Evolutionary conservation across 2,329 filamentous ascomycete species (phyloP).

Genomic region (Cytospora piceae): DNA sequence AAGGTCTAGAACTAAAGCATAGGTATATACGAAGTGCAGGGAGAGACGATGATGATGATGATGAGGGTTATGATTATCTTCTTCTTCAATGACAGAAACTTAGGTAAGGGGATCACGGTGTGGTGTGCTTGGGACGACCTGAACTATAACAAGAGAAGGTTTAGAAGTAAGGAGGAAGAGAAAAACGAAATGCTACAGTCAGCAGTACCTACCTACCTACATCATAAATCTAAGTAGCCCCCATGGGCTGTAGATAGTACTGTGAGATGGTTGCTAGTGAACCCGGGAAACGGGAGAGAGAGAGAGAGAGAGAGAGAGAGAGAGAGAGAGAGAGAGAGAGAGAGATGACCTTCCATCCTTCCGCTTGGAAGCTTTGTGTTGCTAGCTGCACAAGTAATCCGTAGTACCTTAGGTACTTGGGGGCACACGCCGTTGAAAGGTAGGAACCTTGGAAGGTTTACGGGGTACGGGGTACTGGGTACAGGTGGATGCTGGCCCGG

Average conservation of each 20-base stretch:
- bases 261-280: not conserved
- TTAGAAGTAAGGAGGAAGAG: not conserved
- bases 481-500: not conserved
- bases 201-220: too few species aligned
- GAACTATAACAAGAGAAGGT: not conserved
- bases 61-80: too few species aligned
- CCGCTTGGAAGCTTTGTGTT: constrained; percentile 2
- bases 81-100: not conserved
- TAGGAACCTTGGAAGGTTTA: not conserved
- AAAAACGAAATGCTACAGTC: too few species aligned
- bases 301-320: constrained; percentile 10
- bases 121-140: not conserved
- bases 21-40: not conserved
- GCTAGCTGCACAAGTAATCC: constrained; percentile 1
- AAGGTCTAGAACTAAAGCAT: not conserved
- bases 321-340: not conserved
- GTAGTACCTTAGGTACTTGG: constrained; percentile 1
- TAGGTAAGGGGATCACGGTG: not conserved
- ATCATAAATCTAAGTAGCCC: too few species aligned
- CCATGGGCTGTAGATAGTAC: not conserved
- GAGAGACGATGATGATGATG: not conserved
- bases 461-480: not conserved
- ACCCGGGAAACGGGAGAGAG: not conserved
- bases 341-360: constrained; percentile 1
- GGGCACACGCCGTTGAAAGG: not conserved